Evolutionary conservation across 2,329 filamentous ascomycete species (phyloP), one percentile per base, ranked within the genome.

Genomic region (Fusarium keratoplasticum): DNA sequence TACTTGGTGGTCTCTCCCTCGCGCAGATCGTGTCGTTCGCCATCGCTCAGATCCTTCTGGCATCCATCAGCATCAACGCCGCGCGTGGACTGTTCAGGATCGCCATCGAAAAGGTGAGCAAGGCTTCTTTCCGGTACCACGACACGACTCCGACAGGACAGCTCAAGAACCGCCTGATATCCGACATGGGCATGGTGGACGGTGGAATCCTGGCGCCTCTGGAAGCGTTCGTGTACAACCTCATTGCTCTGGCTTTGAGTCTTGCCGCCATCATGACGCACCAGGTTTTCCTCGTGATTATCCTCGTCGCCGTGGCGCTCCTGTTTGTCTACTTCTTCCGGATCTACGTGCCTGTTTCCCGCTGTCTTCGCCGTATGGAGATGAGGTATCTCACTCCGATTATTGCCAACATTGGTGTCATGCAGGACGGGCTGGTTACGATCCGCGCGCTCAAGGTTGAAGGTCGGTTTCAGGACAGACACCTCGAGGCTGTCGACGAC

Each of bases 81-180:
- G 94, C 94, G 0, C 93, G 92, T 76, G 85, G 87, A 8, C 89
- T 98, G 59, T 98, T 98, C 82, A 86, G 86, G 70, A 87, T 90
- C 42, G 93, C 94, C 22, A 90, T 98, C 83, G 84, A 88, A 2
- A 89, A 89, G 61, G 94, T 98, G 59, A 93, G 92, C 79, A 89
- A 91, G 76, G 94, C 95, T 0, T 95, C 92, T 0, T 97, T 98
- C 83, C 91, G 95, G 1, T 98, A 95, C 82, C 96, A 97, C 83
- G 95, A 98, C 80, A 91, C 94, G 5, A 98, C 95, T 0, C 95
- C 95, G 0, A 92, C 97, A 0, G 95, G 95, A 0, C 90, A 95
- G 55, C 85, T 98, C 70, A 98, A 98, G 94, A 98, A 98, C 81
- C 90, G 95, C 9, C 87, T 98, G 69, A 97, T 95, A 0, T 94